phyloP scores from a whole-genome alignment of 2,329 filamentous ascomycete species.

The Chaetomiaceae sp. region DNA sequence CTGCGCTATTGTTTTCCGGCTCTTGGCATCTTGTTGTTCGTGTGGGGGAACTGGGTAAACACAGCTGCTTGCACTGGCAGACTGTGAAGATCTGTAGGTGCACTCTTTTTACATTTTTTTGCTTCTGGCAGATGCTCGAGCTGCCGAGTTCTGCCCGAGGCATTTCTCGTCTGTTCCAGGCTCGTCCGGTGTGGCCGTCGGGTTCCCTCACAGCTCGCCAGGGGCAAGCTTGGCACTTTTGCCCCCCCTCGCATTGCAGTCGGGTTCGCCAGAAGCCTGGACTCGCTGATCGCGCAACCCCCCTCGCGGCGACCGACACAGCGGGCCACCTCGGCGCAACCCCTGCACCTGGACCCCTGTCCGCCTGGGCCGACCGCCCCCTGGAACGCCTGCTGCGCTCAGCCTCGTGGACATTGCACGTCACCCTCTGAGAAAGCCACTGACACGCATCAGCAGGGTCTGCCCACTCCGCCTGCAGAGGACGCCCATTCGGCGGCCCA shows the following conservation, averaged over 20 bases:
- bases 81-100: not conserved
- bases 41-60: slow-evolving; percentile 3
- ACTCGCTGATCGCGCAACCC: slow-evolving; percentile 24
- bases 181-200: slow-evolving; percentile 22
- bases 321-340: slow-evolving; percentile 21
- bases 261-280: slow-evolving; percentile 22
- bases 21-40: not conserved
- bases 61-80: not conserved
- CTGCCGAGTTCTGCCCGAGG: slow-evolving; percentile 1
- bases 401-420: slow-evolving; percentile 42
- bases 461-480: slow-evolving; percentile 20
- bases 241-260: slow-evolving; percentile 20
- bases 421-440: slow-evolving; percentile 36
- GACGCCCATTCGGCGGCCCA: slow-evolving; percentile 24
- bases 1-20: slow-evolving; percentile 3
- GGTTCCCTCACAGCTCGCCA: slow-evolving; percentile 20
- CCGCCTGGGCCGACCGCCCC: slow-evolving; percentile 25
- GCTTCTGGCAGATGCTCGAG: not conserved
- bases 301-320: slow-evolving; percentile 22
- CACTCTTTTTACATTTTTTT: not conserved
- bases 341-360: slow-evolving; percentile 22
- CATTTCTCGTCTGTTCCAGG: slow-evolving; percentile 18
- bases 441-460: slow-evolving; percentile 25
- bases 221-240: slow-evolving; percentile 14
- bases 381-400: slow-evolving; percentile 29